These are phyloP conservation scores for Penicillium riverlandense DNA, from an alignment of 495 filamentous ascomycete species.

Conservation along the genomic window DNA sequence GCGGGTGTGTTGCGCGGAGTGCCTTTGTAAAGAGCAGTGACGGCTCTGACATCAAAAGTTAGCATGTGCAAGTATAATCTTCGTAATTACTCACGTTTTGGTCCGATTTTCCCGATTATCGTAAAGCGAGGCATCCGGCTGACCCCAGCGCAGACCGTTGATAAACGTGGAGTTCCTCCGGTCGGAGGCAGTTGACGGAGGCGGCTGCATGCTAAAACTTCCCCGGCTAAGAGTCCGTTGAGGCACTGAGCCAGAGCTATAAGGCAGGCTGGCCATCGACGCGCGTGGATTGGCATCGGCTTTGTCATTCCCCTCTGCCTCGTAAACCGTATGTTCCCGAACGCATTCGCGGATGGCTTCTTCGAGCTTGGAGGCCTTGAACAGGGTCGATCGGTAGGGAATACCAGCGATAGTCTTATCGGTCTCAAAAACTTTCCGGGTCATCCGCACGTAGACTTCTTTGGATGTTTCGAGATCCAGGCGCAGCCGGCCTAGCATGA, in stretches of 20 bases:
- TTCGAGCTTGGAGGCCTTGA: slow-evolving; percentile 93
- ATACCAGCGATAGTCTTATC: slow-evolving; percentile 96
- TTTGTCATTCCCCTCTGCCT: slow-evolving; percentile 70
- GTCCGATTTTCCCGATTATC: slow-evolving; percentile 79
- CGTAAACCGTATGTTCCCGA: slow-evolving; percentile 72
- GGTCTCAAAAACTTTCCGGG: slow-evolving; percentile 88
- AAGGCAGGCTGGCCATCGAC: slow-evolving; percentile 31
- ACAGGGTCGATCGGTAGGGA: slow-evolving; percentile 84
- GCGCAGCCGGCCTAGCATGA: slow-evolving; percentile 90
- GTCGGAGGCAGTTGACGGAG: slow-evolving; percentile 34
- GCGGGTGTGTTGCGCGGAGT: slow-evolving; percentile 57
- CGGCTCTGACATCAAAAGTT: slow-evolving; percentile 48
- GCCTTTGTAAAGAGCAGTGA: slow-evolving; percentile 88
- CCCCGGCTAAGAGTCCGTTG: slow-evolving; percentile 40
- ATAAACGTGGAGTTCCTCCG: slow-evolving; percentile 31
- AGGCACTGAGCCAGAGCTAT: slow-evolving; percentile 28
- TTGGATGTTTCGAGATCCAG: slow-evolving; percentile 94
- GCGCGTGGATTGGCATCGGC: slow-evolving; percentile 20
- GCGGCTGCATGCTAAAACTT: slow-evolving; percentile 36
- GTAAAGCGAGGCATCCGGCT: slow-evolving; percentile 61
- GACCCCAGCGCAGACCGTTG: slow-evolving; percentile 45
- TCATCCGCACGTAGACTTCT: slow-evolving; percentile 90
- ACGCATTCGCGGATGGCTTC: slow-evolving; percentile 91
- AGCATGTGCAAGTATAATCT: not conserved
- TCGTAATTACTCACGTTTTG: slow-evolving; percentile 68